A percentile compares a stretch with the other conserved stretches of the same genome.
phyloP scores from a whole-genome alignment of 768 basidiomycete species.

The Filobasidium floriforme region DNA sequence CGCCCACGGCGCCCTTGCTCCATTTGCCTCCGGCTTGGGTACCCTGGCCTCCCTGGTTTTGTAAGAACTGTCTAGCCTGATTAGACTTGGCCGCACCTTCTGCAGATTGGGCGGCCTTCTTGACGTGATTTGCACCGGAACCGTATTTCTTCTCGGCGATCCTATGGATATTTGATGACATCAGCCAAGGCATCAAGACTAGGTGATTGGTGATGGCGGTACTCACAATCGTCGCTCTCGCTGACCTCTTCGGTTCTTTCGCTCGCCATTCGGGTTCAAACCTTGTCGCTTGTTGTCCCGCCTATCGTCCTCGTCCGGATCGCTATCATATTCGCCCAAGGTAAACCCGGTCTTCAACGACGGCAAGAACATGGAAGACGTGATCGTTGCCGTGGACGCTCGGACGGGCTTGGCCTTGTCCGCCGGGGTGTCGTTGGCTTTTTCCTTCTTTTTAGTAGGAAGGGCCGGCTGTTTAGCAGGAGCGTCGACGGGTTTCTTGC shows the following conservation, averaged over 20 bases:
- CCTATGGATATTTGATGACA: constrained; percentile 47
- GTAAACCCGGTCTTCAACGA: constrained; percentile 79
- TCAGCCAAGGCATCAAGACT: constrained; percentile 7
- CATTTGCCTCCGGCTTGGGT: constrained; percentile 7
- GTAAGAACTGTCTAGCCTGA: background rate
- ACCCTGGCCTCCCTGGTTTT: constrained; percentile 1
- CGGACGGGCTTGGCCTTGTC: constrained; percentile 2
- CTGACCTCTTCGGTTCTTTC: constrained; percentile 88
- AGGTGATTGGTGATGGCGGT: too few species aligned
- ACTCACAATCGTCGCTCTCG: constrained; percentile 89
- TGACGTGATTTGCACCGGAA: constrained; percentile 80
- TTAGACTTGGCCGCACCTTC: constrained; percentile 5
- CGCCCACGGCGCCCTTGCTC: constrained; percentile 11
- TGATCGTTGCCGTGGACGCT: constrained; percentile 31
- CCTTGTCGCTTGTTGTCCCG: constrained; percentile 50
- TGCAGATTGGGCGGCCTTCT: constrained; percentile 36
- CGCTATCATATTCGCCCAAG: constrained; percentile 64
- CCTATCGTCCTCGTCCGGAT: constrained; percentile 58
- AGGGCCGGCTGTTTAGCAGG: too few species aligned
- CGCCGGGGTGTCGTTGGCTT: constrained; percentile 3
- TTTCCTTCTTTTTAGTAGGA: constrained; percentile 20
- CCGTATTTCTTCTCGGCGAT: constrained; percentile 99
- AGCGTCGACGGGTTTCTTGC: too few species aligned
- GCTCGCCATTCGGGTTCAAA: constrained; percentile 43
- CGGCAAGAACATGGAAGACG: constrained; percentile 68